Percentiles rank a stretch among this genome's conserved stretches.
Evolutionary conservation across 2,329 filamentous ascomycete genomes (phyloP).

Genomic region (Hysterium pulicare): DNA sequence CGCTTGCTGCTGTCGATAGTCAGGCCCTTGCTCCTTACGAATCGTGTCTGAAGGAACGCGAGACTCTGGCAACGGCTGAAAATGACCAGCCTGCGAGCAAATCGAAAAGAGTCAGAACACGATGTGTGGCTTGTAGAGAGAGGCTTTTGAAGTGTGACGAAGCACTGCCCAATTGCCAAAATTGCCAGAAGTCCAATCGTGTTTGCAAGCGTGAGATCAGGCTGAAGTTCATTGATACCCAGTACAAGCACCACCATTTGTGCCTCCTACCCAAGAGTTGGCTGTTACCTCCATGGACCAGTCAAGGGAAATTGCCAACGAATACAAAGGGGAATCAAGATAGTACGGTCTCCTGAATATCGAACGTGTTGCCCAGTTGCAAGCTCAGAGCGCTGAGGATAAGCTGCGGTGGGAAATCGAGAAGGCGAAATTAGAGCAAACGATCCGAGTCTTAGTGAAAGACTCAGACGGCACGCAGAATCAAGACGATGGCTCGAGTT

Average conservation of each 20-base stretch:
- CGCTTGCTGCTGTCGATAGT: no score
- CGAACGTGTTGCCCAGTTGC: no score
- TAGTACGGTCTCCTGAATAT: constrained; percentile 61
- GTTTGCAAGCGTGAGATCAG: constrained; percentile 82
- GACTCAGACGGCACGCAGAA: no score
- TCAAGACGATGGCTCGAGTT: no score
- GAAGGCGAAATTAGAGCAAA: no score
- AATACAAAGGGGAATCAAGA: constrained; percentile 76
- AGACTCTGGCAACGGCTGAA: constrained; percentile 9
- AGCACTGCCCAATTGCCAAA: constrained; percentile 62
- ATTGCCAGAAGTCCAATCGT: constrained; percentile 84
- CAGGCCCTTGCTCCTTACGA: no score
- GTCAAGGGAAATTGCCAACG: constrained; percentile 82
- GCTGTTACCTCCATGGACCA: constrained; percentile 80
- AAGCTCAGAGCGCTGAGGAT: no score
- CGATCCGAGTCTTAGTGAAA: no score
- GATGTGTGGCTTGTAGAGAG: constrained; percentile 86
- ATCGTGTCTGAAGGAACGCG: no score
- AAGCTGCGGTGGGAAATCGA: no score
- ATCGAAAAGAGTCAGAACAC: constrained; percentile 83
- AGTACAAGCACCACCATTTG: constrained; percentile 65
- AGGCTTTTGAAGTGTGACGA: constrained; percentile 91
- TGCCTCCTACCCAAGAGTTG: constrained; percentile 63
- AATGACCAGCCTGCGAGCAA: constrained; percentile 47
- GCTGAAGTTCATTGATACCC: constrained; percentile 87